These are phyloP conservation scores for Diplodia sapinea DNA, from an alignment of 2,329 filamentous ascomycete genomes.

Conservation along the genomic window DNA sequence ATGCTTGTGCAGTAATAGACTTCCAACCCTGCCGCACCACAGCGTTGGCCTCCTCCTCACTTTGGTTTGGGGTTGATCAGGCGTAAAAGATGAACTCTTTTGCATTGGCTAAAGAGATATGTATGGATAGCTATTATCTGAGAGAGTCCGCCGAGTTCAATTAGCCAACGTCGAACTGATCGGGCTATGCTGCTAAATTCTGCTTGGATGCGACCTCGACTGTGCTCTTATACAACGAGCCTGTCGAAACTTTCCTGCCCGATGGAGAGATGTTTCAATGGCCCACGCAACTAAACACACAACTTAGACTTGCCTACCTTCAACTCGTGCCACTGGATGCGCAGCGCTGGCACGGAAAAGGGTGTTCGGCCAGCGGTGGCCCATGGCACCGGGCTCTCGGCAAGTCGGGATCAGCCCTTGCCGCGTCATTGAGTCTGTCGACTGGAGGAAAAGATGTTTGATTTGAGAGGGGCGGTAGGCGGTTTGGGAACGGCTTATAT, in stretches of 20 bases:
- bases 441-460: background rate
- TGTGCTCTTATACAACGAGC: background rate
- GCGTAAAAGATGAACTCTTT: too few species aligned
- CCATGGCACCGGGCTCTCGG: background rate
- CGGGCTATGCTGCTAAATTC: too few species aligned
- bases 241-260: background rate
- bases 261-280: background rate
- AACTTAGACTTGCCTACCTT: background rate
- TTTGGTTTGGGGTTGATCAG: too few species aligned
- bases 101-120: too few species aligned
- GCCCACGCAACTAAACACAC: background rate
- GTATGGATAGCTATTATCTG: too few species aligned
- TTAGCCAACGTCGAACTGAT: too few species aligned
- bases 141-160: too few species aligned
- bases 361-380: background rate
- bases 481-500: background rate
- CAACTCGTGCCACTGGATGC: background rate
- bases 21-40: too few species aligned
- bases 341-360: background rate
- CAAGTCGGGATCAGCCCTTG: background rate
- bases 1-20: too few species aligned
- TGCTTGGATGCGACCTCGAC: too few species aligned
- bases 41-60: too few species aligned
- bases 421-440: background rate
- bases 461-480: background rate